Evolutionary conservation across 1,284 basidiomycete genomes (phyloP).

Genomic region (Cryptococcus neoformans): DNA sequence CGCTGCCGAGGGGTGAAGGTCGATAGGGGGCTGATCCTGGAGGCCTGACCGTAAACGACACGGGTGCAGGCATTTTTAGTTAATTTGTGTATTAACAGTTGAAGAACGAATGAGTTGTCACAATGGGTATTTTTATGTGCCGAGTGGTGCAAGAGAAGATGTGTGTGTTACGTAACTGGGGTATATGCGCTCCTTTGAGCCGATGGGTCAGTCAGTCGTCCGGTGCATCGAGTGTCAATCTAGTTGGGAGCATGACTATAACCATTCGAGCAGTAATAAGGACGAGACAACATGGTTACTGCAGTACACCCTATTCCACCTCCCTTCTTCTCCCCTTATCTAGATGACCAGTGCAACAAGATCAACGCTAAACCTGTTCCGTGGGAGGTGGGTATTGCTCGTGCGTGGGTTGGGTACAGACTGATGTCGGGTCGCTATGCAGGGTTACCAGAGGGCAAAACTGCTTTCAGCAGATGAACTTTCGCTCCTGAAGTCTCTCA

Average conservation of each 20-base stretch:
- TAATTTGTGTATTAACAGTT: background rate
- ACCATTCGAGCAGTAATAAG: background rate
- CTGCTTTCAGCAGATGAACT: conserved; percentile 87
- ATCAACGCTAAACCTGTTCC: conserved; percentile 87
- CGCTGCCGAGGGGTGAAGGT: conserved; percentile 31
- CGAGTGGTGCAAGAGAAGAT: background rate
- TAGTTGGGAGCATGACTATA: background rate
- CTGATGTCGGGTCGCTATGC: conserved; percentile 5
- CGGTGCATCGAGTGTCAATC: background rate
- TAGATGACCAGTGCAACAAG: conserved; percentile 82
- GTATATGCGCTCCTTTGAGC: background rate
- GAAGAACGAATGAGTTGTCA: background rate
- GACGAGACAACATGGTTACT: conserved; percentile 21
- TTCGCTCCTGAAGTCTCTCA: conserved; percentile 83
- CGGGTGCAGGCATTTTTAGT: conserved; percentile 38
- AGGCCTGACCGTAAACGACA: conserved; percentile 47
- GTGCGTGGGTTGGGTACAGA: background rate
- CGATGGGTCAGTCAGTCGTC: background rate
- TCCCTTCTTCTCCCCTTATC: conserved; percentile 74
- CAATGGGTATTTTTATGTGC: background rate
- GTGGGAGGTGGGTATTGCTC: conserved; percentile 72
- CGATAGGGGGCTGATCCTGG: conserved; percentile 25
- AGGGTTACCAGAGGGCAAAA: conserved; percentile 94
- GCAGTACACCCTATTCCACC: conserved; percentile 61
- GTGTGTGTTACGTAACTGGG: background rate